Base-by-base conservation (phyloP, 768 basidiomycete genomes). In the Lentinula edodes region DNA sequence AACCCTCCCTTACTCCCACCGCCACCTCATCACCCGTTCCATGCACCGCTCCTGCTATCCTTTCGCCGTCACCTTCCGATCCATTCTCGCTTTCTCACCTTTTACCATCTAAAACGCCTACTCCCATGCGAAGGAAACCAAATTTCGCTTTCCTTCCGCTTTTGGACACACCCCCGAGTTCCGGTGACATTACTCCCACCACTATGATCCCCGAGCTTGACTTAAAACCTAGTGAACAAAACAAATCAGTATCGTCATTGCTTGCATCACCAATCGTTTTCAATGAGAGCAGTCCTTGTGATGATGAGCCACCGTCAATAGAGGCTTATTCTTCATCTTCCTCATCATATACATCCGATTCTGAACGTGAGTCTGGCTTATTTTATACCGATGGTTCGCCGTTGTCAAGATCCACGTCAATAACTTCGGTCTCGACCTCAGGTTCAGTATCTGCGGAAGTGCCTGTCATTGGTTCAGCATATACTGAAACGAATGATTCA, bases 61-160 rank as follows among this genome's bases (percentile, higher is more conserved):
- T 18, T 36, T 23, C 60, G 23, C 38, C 52, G 28, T 38, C 58
- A 32, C 38, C 51, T 0, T 35, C 20, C 36, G 20, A 62, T 62
- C 32, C 63, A 66, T 10, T 52, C 62, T 1, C 65, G 64, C 20
- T 60, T 55, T 12, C 64, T 64, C 4, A 53, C 35, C 12, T 43
- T 63, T 52, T 61, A 43, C 51, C 59, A 5, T 60, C 59, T 12
- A 50, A 34, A 39, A 18, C 59, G 7, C 2, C 59, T 20, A 60
- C 48, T 16, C 32, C 50, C 36, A 63, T 58, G 45, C 68, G 70
- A n/a, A 58, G 39, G 39, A 74, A 72, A 54, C 72, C 75, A 0
- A 60, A 58, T 4, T 78, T 78, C 53, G 60, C 73, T 0, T 77
- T 75, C 61, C 51, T 78, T 36, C 77, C 77, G 0, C 67, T 79